Base-by-base conservation (phyloP, 106 monocot genomes). In the Acorus gramineus region DNA sequence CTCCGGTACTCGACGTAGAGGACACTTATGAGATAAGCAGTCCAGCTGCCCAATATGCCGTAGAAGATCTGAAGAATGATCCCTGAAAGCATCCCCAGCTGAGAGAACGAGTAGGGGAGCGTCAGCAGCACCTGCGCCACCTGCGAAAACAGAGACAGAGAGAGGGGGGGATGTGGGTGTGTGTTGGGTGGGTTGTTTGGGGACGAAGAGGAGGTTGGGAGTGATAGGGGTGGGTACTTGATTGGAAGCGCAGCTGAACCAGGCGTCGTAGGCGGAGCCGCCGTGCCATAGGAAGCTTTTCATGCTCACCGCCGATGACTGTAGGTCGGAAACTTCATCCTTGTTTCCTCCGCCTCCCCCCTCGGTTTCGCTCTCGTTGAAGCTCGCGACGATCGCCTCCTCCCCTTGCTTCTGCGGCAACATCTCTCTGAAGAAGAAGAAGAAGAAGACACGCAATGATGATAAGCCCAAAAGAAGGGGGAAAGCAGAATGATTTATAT, bases 221-320 rank as follows among this genome's bases (percentile, higher is more conserved):
- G 7, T 49, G 2, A 42, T 28, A 3, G 1, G 1, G 14, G 4
- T 58, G 42, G 7, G 1, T 74, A 84, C 91, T 71, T 92, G 92
- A 47, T 87, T 87, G 70, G 92, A 92, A 64, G 92, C 91, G 66
- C 91, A 92, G 74, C 86, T 92, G 81, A 92, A 92, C 91, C 91
- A 92, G 60, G 91, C 91, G 60, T 92, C 92, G 64, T 80, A 92
- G 66, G 80, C 92, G 75, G 92, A 92, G 58, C 92, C 92, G 13
- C 92, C 92, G 70, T 92, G 92, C 92, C 92, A 92, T 69, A 92
- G 82, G 12, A 87, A 8, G 81, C 58, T 85, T 77, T 85, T 92
- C 73, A 92, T 55, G 81, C 66, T 68, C 55, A 84, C 51, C 44
- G 8, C 61, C 45, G 49, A 42, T 4, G 42, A 9, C 28, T 28